These are phyloP conservation scores for Fusarium decemcellulare DNA, from an alignment of 2,329 filamentous ascomycete species.

Conservation along the genomic window DNA sequence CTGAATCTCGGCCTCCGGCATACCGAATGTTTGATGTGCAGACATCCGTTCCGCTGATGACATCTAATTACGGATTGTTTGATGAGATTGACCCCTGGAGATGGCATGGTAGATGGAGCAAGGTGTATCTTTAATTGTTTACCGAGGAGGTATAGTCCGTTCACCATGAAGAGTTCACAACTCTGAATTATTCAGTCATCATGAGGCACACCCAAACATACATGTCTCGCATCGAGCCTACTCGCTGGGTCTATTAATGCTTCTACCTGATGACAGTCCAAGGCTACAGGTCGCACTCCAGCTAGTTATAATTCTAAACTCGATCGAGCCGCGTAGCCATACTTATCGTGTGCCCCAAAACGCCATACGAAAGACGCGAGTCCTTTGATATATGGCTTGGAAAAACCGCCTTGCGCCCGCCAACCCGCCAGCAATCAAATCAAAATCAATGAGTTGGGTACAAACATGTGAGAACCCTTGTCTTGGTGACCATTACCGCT, in stretches of 20 bases:
- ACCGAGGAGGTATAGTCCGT: too few species aligned
- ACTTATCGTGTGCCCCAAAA: constrained; percentile 39
- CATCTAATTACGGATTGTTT: too few species aligned
- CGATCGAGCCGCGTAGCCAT: constrained; percentile 24
- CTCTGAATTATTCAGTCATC: too few species aligned
- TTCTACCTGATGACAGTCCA: constrained; percentile 23
- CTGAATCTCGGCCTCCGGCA: constrained; percentile 43
- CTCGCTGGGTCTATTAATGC: constrained; percentile 24
- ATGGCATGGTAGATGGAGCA: too few species aligned
- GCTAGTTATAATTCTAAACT: constrained; percentile 12
- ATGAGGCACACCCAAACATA: neutral
- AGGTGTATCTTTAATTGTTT: too few species aligned
- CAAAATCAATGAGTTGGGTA: constrained; percentile 25
- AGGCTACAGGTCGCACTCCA: constrained; percentile 16
- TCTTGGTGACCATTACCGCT: constrained; percentile 1
- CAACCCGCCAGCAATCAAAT: constrained; percentile 25
- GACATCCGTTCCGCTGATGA: neutral
- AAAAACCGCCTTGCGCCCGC: constrained; percentile 36
- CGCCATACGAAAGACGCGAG: constrained; percentile 45
- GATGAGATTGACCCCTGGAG: too few species aligned
- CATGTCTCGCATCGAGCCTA: constrained; percentile 13
- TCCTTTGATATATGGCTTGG: constrained; percentile 40
- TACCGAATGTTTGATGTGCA: constrained; percentile 5
- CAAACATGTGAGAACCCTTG: constrained; percentile 9
- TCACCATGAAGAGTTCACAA: too few species aligned